A percentile compares a stretch with the other conserved stretches of the same genome.
Conservation (phyloP, 176 grass and related monocot species). For the Olyra latifolia region DNA sequence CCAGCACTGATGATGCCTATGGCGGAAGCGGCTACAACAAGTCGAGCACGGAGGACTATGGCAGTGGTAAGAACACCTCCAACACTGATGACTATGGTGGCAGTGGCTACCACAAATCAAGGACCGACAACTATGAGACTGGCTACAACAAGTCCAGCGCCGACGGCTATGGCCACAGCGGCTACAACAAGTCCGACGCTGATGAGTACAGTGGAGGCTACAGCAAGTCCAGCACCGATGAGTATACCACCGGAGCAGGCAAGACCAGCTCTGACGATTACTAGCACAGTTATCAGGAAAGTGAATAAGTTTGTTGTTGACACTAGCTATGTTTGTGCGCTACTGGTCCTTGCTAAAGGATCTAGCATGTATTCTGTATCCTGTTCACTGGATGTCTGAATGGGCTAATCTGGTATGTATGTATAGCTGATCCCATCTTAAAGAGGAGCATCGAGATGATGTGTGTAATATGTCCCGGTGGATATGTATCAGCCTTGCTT, state of each 20-base stretch:
- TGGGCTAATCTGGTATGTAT: background rate
- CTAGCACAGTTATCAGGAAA: background rate
- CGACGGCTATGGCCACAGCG: background rate
- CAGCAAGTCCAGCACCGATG: conserved; percentile 5
- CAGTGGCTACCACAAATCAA: background rate
- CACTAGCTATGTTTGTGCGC: background rate
- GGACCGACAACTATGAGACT: background rate
- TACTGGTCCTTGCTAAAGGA: background rate
- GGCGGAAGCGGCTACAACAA: background rate
- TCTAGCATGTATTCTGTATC: background rate
- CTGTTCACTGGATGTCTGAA: background rate
- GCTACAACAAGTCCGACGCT: background rate
- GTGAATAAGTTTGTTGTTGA: background rate
- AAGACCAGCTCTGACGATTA: conserved; percentile 1
- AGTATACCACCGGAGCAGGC: background rate
- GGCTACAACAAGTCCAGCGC: conserved; percentile 10
- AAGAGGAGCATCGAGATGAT: background rate
- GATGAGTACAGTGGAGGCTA: background rate
- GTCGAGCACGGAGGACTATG: background rate
- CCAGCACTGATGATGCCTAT: background rate
- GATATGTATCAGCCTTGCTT: background rate
- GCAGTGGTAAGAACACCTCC: background rate
- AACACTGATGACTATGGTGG: background rate
- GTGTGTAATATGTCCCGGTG: background rate
- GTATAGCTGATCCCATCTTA: background rate